Conservation (phyloP, 257 asterid genomes). For the Penstemon barbatus region DNA sequence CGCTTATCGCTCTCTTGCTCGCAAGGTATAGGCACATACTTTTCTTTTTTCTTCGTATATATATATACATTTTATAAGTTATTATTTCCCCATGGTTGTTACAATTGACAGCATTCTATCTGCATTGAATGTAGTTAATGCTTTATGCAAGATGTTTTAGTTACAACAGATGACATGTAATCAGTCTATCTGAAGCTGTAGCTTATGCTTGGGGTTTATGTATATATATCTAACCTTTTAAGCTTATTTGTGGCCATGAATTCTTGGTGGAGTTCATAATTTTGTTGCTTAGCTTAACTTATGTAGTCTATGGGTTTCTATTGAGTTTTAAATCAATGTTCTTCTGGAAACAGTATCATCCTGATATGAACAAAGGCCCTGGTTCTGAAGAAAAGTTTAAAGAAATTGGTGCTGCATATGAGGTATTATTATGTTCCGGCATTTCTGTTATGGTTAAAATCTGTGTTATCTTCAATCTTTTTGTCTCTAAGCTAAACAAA, state of each 20-base stretch:
- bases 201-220: neutral
- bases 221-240: neutral
- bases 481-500: neutral
- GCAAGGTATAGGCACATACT: constrained; percentile 52
- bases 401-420: constrained; percentile 94
- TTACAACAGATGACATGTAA: neutral
- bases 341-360: constrained; percentile 75
- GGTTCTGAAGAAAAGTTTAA: constrained; percentile 94
- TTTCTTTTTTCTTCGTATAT: neutral
- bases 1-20: constrained; percentile 91
- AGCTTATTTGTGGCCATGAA: neutral
- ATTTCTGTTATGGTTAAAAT: neutral
- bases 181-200: neutral
- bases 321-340: constrained; percentile 11
- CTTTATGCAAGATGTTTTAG: neutral
- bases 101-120: neutral
- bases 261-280: neutral
- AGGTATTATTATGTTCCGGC: constrained; percentile 48
- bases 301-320: neutral
- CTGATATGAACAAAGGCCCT: constrained; percentile 81
- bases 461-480: neutral
- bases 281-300: constrained; percentile 17
- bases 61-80: too few species aligned
- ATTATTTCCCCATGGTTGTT: neutral
- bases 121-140: neutral